Base-by-base conservation (phyloP, 495 filamentous ascomycete species). In the Aspergillus saccharolyticus region DNA sequence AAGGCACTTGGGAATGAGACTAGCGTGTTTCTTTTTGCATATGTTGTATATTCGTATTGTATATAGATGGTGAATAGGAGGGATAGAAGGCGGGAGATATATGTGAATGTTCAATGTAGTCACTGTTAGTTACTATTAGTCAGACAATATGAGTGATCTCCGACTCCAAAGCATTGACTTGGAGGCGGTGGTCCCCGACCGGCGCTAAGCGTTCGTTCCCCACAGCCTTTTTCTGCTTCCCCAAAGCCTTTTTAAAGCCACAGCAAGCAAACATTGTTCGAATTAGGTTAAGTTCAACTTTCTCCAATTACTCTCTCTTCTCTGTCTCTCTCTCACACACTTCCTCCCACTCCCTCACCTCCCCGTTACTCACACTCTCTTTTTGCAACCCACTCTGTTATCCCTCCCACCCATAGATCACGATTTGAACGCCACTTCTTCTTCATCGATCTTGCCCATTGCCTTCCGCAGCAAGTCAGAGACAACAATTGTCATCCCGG, bases 401-500 rank as follows among this genome's bases (percentile, higher is more conserved):
- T n/a, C n/a, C n/a, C n/a, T n/a, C n/a, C n/a, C n/a, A n/a, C n/a
- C n/a, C n/a, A n/a, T n/a, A n/a, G n/a, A n/a, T 4, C 25, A 30
- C 4, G 10, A 10, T 30, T 30, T 30, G 4, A 30, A 30, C 10
- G 4, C 10, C 33, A 8, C 4, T 39, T 39, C 12, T 15, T 15
- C 33, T 39, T 30, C 33, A 9, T 39, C 33, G 2, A 8, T 10
- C 33, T 12, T 39, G 2, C 12, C 33, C 33, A n/a, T 39, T 8
- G 2, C 14, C 75, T 63, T 88, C 84, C 9, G 76, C 66, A 76
- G 17, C 78, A 78, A 44, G 80, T 85, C 60, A 82, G 84, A 60
- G 87, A 85, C 0, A 84, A 85, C 8, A 89, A 12, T 39, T 15
- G 7, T 15, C 33, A 12, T 39, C 47, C 21, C 24, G 47, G 47